Base-by-base conservation (phyloP, 169 alveolate genomes). In the Toxoplasma gondii region DNA sequence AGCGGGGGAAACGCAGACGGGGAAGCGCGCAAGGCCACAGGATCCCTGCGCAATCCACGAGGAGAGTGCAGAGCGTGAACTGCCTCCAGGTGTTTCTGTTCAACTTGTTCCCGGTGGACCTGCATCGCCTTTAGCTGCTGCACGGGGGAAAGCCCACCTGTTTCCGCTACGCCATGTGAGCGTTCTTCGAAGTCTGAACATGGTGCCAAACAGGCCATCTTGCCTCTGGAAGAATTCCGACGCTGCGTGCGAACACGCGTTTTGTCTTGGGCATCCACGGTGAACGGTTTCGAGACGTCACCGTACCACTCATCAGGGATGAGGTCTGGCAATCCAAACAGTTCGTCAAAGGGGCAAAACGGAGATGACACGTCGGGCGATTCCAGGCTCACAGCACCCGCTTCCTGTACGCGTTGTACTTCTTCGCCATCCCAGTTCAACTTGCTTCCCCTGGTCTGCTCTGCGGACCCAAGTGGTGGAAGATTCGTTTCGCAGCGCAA, bases 281-380 rank as follows among this genome's bases (percentile, higher is more conserved):
- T 34, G 84, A 17, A 17, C 22, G 45, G 45, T 44, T 74, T n/a
- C 10, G 54, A 22, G 31, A 29, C 36, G 24, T 82, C 90, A 19
- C 41, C 90, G 64, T 82, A 82, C 90, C 90, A 82, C n/a, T 38
- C 90, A 1, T 36, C 90, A 29, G 90, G 90, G 34, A 82, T 82
- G 67, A 82, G 90, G 67, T 82, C 90, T 16, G 54, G 90, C 53
- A 82, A 39, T 2, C 64, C 64, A 36, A 82, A 82, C 17, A 82
- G 17, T 7, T 82, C 90, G 39, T 82, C 90, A 27, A 43, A 82
- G 41, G 90, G 41, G 5, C n/a, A n/a, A n/a, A 38, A 31, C 39
- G 22, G 86, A 1, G 86, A 78, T 10, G 22, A 17, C 44, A 19
- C 1, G 74, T 64, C 74, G 29, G 74, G 74, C 4, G 31, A 27